Conservation (phyloP, 208 protist genomes). For the Leishmania lainsoni region DNA sequence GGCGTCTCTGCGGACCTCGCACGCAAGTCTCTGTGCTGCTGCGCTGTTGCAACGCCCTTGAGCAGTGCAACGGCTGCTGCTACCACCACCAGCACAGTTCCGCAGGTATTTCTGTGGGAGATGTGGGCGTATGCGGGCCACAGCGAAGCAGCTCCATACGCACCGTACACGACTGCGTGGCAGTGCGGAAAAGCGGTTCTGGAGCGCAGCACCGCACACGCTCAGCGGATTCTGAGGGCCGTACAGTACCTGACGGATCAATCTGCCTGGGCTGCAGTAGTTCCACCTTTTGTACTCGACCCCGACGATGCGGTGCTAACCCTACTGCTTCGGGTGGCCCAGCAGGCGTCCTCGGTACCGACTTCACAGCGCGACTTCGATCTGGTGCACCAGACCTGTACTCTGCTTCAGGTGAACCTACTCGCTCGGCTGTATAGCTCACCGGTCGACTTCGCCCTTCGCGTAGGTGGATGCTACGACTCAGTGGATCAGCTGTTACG, state of each 20-base stretch:
- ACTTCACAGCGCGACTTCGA: slow-evolving; percentile 21
- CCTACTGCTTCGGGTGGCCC: slow-evolving; percentile 50
- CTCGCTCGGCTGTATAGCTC: slow-evolving; percentile 39
- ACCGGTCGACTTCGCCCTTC: slow-evolving; percentile 13
- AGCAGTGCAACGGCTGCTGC: neutral
- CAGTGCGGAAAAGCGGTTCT: slow-evolving; percentile 67
- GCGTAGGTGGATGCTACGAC: slow-evolving; percentile 22
- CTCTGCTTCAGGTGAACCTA: slow-evolving; percentile 75
- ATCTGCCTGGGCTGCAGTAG: slow-evolving; percentile 56
- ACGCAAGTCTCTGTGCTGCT: slow-evolving; percentile 62
- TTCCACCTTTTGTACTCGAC: slow-evolving; percentile 69
- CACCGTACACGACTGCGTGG: slow-evolving; percentile 50
- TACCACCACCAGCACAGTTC: neutral
- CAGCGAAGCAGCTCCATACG: slow-evolving; percentile 6
- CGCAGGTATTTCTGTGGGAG: slow-evolving; percentile 72
- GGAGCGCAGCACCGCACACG: slow-evolving; percentile 50
- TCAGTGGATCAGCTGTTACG: slow-evolving; percentile 21
- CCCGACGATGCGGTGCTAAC: slow-evolving; percentile 45
- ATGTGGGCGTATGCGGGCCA: slow-evolving; percentile 39
- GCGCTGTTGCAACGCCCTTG: slow-evolving; percentile 16
- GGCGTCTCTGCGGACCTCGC: slow-evolving; percentile 49
- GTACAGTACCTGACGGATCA: slow-evolving; percentile 72
- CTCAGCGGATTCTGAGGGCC: slow-evolving; percentile 49
- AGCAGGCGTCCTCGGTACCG: slow-evolving; percentile 11
- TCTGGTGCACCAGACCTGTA: slow-evolving; percentile 37